Percentiles rank a stretch among this genome's conserved stretches.
Conservation (phyloP, 2,329 filamentous ascomycete genomes). For the Penicillium thymicola region DNA sequence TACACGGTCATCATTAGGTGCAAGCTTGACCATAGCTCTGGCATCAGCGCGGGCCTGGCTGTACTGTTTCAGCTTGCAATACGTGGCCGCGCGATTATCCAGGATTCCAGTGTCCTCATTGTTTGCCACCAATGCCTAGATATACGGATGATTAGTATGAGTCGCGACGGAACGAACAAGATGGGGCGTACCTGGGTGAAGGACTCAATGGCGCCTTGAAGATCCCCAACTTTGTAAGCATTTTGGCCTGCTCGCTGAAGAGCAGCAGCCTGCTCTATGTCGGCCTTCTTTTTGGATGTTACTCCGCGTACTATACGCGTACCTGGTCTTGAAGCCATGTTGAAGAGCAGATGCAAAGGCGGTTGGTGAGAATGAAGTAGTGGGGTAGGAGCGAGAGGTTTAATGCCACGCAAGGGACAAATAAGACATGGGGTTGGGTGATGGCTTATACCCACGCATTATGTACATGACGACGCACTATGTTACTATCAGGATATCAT, state of each 20-base stretch:
- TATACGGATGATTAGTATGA: slow-evolving; percentile 8
- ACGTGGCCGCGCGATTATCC: slow-evolving; percentile 55
- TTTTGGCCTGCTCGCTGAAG: slow-evolving; percentile 42
- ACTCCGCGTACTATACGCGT: not conserved
- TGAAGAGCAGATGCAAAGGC: not conserved
- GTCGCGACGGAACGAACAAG: not conserved
- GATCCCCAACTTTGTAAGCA: slow-evolving; percentile 45
- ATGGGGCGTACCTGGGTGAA: slow-evolving; percentile 38
- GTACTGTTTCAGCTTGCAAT: slow-evolving; percentile 52
- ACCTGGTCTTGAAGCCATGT: slow-evolving; percentile 1
- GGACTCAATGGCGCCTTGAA: slow-evolving; percentile 41
- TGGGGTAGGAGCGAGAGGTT: not conserved
- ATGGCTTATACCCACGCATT: not conserved
- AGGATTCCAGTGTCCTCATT: slow-evolving; percentile 43
- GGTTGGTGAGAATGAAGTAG: not conserved
- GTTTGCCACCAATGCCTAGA: slow-evolving; percentile 38
- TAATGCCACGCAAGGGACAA: not conserved
- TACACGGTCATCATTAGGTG: slow-evolving; percentile 52
- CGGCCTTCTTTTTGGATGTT: not conserved
- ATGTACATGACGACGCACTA: not conserved
- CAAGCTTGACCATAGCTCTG: slow-evolving; percentile 53
- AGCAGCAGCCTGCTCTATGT: slow-evolving; percentile 14
- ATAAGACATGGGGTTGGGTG: not conserved
- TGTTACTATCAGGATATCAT: not conserved
- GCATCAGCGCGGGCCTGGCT: slow-evolving; percentile 55